phyloP scores from a whole-genome alignment of 257 asterid species.

The Agastache rugosa region DNA sequence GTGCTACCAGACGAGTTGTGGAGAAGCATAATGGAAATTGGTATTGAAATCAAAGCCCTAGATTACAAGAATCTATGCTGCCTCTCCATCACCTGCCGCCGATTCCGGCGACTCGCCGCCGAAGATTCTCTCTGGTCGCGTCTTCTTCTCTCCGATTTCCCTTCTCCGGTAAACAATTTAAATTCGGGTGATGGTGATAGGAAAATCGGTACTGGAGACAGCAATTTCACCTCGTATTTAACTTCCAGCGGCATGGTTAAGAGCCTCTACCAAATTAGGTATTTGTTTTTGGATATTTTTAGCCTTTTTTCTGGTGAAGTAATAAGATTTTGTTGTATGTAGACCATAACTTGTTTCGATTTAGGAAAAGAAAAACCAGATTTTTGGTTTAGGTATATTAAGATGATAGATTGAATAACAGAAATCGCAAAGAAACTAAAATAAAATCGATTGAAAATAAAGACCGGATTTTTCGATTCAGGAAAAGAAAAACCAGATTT shows the following conservation, averaged over 20 bases:
- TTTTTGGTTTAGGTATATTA: neutral
- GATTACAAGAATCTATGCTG: slow-evolving; percentile 62
- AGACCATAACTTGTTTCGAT: neutral
- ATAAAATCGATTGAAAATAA: too few relatives aligned
- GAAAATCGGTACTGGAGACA: neutral
- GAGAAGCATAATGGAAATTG: slow-evolving; percentile 71
- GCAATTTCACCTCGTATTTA: slow-evolving; percentile 26
- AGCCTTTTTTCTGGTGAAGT: slow-evolving; percentile 1
- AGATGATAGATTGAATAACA: neutral
- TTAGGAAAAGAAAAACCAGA: too few relatives aligned
- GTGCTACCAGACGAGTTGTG: slow-evolving; percentile 80
- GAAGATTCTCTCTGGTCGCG: slow-evolving; percentile 70
- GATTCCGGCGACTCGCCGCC: slow-evolving; percentile 58
- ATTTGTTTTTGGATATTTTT: neutral
- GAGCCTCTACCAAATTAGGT: slow-evolving; percentile 70
- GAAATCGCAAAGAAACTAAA: neutral
- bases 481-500: neutral
- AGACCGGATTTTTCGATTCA: neutral
- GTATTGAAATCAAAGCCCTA: slow-evolving; percentile 49
- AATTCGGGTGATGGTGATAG: slow-evolving; percentile 1
- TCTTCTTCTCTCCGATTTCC: slow-evolving; percentile 65
- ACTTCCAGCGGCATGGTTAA: slow-evolving; percentile 42
- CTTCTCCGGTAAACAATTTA: slow-evolving; percentile 30
- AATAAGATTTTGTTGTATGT: neutral
- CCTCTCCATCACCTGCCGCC: slow-evolving; percentile 68